phyloP scores from a whole-genome alignment of 78 protist genomes.

The Dictyostelium purpureum region DNA sequence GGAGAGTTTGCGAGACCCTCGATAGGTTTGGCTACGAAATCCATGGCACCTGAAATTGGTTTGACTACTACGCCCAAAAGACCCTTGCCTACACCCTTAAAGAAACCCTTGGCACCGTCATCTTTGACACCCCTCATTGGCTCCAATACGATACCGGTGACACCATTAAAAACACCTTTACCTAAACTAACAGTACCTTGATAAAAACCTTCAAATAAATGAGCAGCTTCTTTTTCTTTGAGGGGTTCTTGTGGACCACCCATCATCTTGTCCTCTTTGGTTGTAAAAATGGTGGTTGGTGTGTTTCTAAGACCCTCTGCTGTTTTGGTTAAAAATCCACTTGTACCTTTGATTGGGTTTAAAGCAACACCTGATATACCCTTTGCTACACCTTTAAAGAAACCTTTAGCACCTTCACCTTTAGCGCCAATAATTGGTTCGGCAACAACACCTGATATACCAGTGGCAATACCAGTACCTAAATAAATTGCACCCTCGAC shows the following conservation, averaged over 20 bases:
- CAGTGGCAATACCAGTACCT: conserved; percentile 52
- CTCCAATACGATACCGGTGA: conserved; percentile 50
- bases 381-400: conserved; percentile 87
- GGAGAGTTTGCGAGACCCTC: conserved; percentile 80
- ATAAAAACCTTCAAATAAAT: conserved; percentile 50
- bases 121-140: conserved; percentile 59
- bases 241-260: neutral
- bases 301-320: conserved; percentile 83
- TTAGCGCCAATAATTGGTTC: conserved; percentile 79
- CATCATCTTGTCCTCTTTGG: neutral
- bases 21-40: conserved; percentile 54
- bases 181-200: conserved; percentile 66
- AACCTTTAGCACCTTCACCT: conserved; percentile 81
- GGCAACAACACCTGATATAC: conserved; percentile 29
- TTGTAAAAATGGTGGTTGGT: conserved; percentile 14
- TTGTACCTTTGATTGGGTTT: conserved; percentile 85
- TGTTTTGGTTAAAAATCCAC: conserved; percentile 59
- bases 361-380: conserved; percentile 87
- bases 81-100: conserved; percentile 91
- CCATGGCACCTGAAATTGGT: conserved; percentile 88
- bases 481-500: conserved; percentile 53
- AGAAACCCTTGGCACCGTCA: conserved; percentile 56
- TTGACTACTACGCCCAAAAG: conserved; percentile 86
- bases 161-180: conserved; percentile 46
- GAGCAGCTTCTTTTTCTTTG: conserved; percentile 51